A percentile compares a stretch with the other conserved stretches of the same genome.
Conservation (phyloP, 306 rosid genomes). For the Quercus ilex region DNA sequence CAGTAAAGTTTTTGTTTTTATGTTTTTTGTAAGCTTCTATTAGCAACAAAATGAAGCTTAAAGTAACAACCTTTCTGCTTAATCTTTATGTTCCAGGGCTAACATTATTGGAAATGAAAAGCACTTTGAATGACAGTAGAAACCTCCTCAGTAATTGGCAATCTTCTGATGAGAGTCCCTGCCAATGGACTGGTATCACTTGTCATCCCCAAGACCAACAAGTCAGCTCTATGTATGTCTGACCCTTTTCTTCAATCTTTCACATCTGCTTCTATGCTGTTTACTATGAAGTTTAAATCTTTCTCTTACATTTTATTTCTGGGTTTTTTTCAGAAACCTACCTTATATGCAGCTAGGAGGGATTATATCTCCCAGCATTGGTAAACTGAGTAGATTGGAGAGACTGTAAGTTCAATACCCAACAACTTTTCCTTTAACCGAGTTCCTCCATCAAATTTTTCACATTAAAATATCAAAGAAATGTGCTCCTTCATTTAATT, state of each 20-base stretch:
- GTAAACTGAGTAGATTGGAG: conserved; percentile 82
- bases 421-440: neutral
- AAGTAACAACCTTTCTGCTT: conserved; percentile 18
- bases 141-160: conserved; percentile 72
- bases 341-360: conserved; percentile 94
- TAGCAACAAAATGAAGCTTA: neutral
- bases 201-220: conserved; percentile 73
- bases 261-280: neutral
- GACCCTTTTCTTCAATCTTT: neutral
- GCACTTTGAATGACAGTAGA: conserved; percentile 63
- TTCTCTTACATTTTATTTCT: conserved; percentile 7
- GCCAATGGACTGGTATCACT: conserved; percentile 90
- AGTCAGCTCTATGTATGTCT: conserved; percentile 71
- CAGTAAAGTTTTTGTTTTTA: neutral
- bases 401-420: conserved; percentile 67
- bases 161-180: conserved; percentile 70
- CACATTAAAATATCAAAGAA: neutral
- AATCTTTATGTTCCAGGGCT: conserved; percentile 44
- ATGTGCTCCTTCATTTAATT: neutral
- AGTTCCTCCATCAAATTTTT: neutral
- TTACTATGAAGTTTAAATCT: conserved; percentile 6
- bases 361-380: conserved; percentile 83
- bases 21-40: neutral
- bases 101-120: conserved; percentile 74
- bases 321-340: conserved; percentile 58